A percentile compares a stretch with the other conserved stretches of the same genome.
Conservation (phyloP, 768 basidiomycete genomes). For the Leucocoprinus sp. region DNA sequence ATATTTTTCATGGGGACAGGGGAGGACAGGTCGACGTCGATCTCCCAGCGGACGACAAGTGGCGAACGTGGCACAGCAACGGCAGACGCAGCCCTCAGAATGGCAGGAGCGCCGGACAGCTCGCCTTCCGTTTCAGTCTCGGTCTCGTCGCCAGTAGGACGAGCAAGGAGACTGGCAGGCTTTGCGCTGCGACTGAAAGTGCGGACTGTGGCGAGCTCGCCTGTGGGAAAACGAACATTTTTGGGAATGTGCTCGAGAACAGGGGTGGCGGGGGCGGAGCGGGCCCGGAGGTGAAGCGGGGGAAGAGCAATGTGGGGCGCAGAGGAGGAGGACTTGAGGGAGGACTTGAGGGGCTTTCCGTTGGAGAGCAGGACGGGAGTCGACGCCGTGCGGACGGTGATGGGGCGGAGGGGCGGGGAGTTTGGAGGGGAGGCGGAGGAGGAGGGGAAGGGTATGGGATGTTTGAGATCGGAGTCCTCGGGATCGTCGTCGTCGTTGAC, state of each 20-base stretch:
- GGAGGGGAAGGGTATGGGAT: conserved; percentile 21
- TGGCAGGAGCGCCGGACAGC: conserved; percentile 11
- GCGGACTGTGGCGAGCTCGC: conserved; percentile 52
- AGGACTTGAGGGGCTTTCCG: conserved; percentile 82
- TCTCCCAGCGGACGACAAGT: conserved; percentile 13
- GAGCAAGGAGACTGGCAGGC: conserved; percentile 45
- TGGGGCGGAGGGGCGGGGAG: conserved; percentile 21
- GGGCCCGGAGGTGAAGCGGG: conserved; percentile 13
- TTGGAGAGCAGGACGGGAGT: conserved; percentile 49
- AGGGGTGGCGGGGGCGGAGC: conserved; percentile 17
- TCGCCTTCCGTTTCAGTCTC: conserved; percentile 31
- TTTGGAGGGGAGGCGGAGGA: conserved; percentile 11
- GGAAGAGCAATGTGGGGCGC: conserved; percentile 30
- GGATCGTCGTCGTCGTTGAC: not conserved
- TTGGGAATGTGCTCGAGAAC: conserved; percentile 50
- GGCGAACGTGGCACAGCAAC: not conserved
- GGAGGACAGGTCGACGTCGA: conserved; percentile 18
- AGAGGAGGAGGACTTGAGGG: conserved; percentile 60
- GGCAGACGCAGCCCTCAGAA: conserved; percentile 1
- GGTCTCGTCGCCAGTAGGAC: conserved; percentile 31
- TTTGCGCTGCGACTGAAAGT: conserved; percentile 60
- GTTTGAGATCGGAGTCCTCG: conserved; percentile 34
- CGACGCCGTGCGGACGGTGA: conserved; percentile 29
- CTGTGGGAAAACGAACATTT: conserved; percentile 82
- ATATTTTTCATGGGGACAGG: conserved; percentile 20